Evolutionary conservation across 306 rosid species (phyloP).

Genomic region (Cicer pinnatifidum): DNA sequence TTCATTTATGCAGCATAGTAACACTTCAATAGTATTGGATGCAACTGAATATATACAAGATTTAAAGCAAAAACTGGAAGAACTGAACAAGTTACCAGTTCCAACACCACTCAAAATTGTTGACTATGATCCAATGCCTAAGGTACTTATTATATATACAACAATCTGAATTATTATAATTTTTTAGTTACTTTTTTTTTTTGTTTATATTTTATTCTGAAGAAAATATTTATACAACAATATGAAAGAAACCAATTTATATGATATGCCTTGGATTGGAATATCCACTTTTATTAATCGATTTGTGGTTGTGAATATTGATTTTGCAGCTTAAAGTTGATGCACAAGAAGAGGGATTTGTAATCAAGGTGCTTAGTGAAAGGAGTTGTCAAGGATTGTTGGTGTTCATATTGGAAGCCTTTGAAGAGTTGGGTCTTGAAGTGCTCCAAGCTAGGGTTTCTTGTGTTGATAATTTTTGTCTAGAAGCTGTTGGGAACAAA

Average conservation of each 20-base stretch:
- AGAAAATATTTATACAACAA: too few relatives aligned
- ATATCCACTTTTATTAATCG: background rate
- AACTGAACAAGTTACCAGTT: slow-evolving; percentile 42
- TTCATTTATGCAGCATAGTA: slow-evolving; percentile 42
- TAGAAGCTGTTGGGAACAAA: slow-evolving; percentile 60
- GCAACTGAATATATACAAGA: slow-evolving; percentile 48
- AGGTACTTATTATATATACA: slow-evolving; percentile 43
- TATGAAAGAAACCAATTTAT: too few relatives aligned
- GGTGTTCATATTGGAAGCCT: slow-evolving; percentile 67
- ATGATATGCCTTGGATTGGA: too few relatives aligned
- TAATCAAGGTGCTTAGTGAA: slow-evolving; percentile 54
- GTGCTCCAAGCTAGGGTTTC: slow-evolving; percentile 78
- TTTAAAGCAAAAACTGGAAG: slow-evolving; percentile 52
- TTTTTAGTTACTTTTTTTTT: too few relatives aligned
- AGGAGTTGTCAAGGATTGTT: slow-evolving; percentile 60
- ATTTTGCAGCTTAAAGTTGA: slow-evolving; percentile 57
- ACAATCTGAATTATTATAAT: background rate
- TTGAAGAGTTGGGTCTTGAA: slow-evolving; percentile 69
- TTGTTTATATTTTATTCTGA: too few relatives aligned
- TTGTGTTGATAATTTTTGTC: slow-evolving; percentile 52
- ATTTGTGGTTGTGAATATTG: slow-evolving; percentile 8
- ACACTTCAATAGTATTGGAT: slow-evolving; percentile 50
- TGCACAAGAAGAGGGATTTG: slow-evolving; percentile 49
- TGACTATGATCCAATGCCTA: slow-evolving; percentile 51
- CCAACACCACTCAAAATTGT: slow-evolving; percentile 18